Base-by-base conservation (phyloP, 768 basidiomycete genomes). In the Lactarius quietus region DNA sequence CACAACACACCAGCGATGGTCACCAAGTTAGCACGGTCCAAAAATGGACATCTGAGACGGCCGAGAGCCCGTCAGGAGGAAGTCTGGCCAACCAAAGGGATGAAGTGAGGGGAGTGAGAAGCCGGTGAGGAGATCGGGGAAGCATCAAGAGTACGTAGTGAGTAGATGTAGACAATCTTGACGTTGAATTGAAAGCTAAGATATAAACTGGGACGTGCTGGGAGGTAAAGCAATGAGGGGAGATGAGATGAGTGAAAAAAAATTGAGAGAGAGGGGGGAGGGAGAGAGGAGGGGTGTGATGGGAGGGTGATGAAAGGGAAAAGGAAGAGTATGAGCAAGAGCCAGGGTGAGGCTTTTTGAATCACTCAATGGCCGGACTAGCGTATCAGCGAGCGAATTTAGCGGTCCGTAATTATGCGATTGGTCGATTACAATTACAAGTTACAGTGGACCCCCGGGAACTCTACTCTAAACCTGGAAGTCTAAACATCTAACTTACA, bases 401-500 rank as follows among this genome's bases (percentile, higher is more conserved):
- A 53, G 67, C 67, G 65, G 64, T 54, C 67, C 67, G 67, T 62
- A 66, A 66, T 66, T 68, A 57, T 65, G 67, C 67, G 65, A 68
- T 68, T 68, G 67, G 67, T 33, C 51, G 1, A 31, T 35, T 41
- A 41, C 41, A 41, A 20, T 15, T 51, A 51, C 48, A 26, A 10
- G 48, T 28, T 6, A 15, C 33, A 33, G 33, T 33, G 33, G 33
- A 59, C 65, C 64, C 64, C 67, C 67, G 26, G 51, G 9, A 15
- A 68, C 48, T 51, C 26, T 12, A 57, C 51, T 74, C 68, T 36
- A 84, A 65, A 0, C 83, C 82, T 12, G 84, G 84, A 39, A 86
- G 71, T 36, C 76, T 78, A 69, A 85, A 85, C 83, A 85, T 84
- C 82, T 84, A 63, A 15, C n/a, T n/a, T n/a, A n/a, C n/a, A n/a